phyloP scores from a whole-genome alignment of 2,329 filamentous ascomycete genomes.

The Clonostachys sp. region DNA sequence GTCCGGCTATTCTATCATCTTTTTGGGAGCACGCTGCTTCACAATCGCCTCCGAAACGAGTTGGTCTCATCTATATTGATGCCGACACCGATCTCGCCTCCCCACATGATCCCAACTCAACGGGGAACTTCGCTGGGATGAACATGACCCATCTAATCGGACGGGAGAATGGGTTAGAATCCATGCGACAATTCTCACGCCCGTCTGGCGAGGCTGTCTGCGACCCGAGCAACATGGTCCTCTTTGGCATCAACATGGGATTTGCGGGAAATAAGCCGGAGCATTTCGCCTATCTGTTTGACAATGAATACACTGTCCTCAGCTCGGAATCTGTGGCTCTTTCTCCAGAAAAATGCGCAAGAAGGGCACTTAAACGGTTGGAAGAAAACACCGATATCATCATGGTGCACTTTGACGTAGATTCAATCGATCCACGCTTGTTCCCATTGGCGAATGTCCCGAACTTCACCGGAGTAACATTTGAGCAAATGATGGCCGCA shows the following conservation, averaged over 20 bases:
- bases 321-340: constrained; percentile 4
- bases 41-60: not conserved
- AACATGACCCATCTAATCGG: not conserved
- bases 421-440: constrained; percentile 7
- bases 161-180: not conserved
- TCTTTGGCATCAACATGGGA: constrained; percentile 12
- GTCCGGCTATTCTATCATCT: not conserved
- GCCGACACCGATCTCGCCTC: constrained; percentile 12
- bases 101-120: constrained; percentile 8
- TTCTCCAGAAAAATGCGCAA: not conserved
- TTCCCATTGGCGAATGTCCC: constrained; percentile 12
- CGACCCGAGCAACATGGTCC: constrained; percentile 8
- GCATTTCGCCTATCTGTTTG: constrained; percentile 12
- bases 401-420: not conserved
- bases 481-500: constrained; percentile 10
- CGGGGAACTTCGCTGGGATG: constrained; percentile 1
- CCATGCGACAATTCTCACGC: constrained; percentile 9
- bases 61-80: constrained; percentile 13
- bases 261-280: constrained; percentile 10
- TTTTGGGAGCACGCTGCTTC: not conserved
- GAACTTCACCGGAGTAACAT: constrained; percentile 10
- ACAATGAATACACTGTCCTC: constrained; percentile 11
- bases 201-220: constrained; percentile 9
- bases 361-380: not conserved
- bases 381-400: not conserved